Conservation (phyloP, 2,329 filamentous ascomycete species). For the Paecilomyces sp. region DNA sequence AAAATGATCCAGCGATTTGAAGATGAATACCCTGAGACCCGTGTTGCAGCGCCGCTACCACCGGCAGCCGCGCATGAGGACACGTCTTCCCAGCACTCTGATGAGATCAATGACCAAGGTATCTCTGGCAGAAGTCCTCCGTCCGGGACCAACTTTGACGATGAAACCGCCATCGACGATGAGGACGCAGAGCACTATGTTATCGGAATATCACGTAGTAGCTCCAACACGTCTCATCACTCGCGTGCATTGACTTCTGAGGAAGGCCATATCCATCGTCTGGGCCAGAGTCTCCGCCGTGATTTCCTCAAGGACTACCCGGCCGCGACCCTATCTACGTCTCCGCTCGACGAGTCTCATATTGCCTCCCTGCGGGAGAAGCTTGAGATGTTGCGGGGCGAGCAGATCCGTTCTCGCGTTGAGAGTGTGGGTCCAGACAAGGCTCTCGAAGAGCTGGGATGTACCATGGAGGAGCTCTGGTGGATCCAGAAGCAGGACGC, state of each 20-base stretch:
- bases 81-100: conserved; percentile 26
- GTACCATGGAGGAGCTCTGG: conserved; percentile 40
- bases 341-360: conserved; percentile 33
- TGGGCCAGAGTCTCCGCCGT: conserved; percentile 59
- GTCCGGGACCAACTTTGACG: conserved; percentile 19
- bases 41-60: conserved; percentile 37
- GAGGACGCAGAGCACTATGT: conserved; percentile 37
- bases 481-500: conserved; percentile 35
- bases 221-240: conserved; percentile 62
- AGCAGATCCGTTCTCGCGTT: conserved; percentile 34
- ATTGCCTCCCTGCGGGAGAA: conserved; percentile 39
- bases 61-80: conserved; percentile 15
- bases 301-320: conserved; percentile 49
- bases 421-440: conserved; percentile 31
- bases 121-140: conserved; percentile 24
- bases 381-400: conserved; percentile 35
- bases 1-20: conserved; percentile 94
- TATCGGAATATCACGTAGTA: conserved; percentile 50
- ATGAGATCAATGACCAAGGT: conserved; percentile 16
- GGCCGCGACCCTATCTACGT: conserved; percentile 24
- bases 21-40: conserved; percentile 88
- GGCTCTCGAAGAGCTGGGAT: conserved; percentile 35
- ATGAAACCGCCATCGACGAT: conserved; percentile 28
- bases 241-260: conserved; percentile 58
- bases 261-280: conserved; percentile 63